Base-by-base conservation (phyloP, 2,329 filamentous ascomycete species). In the Ceratocystis cacaofunesta region DNA sequence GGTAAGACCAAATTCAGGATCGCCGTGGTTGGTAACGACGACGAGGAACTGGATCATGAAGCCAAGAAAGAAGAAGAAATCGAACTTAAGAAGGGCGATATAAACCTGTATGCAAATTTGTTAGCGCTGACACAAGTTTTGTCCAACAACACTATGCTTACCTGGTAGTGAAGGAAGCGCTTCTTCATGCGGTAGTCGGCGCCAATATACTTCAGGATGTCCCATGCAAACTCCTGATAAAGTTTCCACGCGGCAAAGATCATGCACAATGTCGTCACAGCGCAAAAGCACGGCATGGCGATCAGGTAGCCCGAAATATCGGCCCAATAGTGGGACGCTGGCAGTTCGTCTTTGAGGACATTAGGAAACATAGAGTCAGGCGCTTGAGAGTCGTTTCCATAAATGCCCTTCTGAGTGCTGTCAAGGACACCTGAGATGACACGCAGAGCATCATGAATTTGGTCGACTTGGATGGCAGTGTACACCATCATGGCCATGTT, bases 31-130 rank as follows among this genome's bases (percentile, higher is more conserved):
- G 57, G 84, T 86, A 67, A 99, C 91, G 67, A 97, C 88, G 71
- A 99, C 92, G 64, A 97, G 83, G 75, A 99, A 99, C 73, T 99
- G 94, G 60, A 99, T 90, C 5, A 94, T 97, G 75, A 99, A 99
- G 65, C 92, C 94, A 62, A 99, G 85, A 81, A 99, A 99, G 80
- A 99, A 97, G 85, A 99, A 99, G 77, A 99, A 97, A 77, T 99
- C 94, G 75, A 99, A 99, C 76, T 99, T 99, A 69, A 99, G 82
- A 10, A 99, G 83, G 46, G 94, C 90, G 72, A 99, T 96, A 76
- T 96, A 99, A 75, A 99, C 92, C 92, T 96, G 68, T 4, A 32
- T 8, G 5, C 2, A 10, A 15, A 3, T 7, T 41, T 17, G 6
- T 52, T 5, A 58, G 5, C 15, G 6, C 15, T 10, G 41, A 17